Evolutionary conservation across 202 grass and related monocot genomes (phyloP), one percentile per base, ranked within the genome.

Genomic region (Saccharum hybrid): DNA sequence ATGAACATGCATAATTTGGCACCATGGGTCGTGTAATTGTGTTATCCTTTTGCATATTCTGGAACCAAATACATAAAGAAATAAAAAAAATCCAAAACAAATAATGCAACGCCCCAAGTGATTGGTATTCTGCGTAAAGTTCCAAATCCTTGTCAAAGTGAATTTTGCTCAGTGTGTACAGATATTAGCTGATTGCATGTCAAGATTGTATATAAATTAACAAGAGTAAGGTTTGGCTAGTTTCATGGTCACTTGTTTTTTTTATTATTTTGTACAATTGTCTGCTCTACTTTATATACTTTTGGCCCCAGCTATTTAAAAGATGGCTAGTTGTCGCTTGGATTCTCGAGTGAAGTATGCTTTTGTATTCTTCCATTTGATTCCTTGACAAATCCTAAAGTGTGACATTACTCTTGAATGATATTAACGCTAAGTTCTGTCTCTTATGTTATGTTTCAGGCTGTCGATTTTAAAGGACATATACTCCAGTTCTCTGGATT

Each of bases 401-500:
- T 68, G 7, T 68, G 11, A 61, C 45, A 39, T 74, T 72, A 74
- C 23, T 61, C 36, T 61, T 82, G 30, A 74, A 54, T 82, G 40
- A 65, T 86, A 13, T 83, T 56, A 86, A 62, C 6, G 14, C 22
- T 63, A 65, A 79, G 52, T 79, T 68, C 13, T 86, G 66, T 86
- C 73, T 86, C 41, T 77, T 75, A 79, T 39, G 34, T 67, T 84
- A 57, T 78, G 64, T 92, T 90, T 78, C 91, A 99, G 97, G 83
- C 80, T 80, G 49, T 8, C 0, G 89, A 91, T 72, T 91, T 88
- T 91, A 87, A 91, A 91, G 82, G 14, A 21, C 97, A 99, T 74
- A 94, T 99, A 78, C 97, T 99, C 67, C 91, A 99, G 59, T 99
- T 94, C 86, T 99, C 97, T 82, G 97, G 97, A 83, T 99, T 99